phyloP scores from a whole-genome alignment of 139 green algal species.

The Chlorella vulgaris region DNA sequence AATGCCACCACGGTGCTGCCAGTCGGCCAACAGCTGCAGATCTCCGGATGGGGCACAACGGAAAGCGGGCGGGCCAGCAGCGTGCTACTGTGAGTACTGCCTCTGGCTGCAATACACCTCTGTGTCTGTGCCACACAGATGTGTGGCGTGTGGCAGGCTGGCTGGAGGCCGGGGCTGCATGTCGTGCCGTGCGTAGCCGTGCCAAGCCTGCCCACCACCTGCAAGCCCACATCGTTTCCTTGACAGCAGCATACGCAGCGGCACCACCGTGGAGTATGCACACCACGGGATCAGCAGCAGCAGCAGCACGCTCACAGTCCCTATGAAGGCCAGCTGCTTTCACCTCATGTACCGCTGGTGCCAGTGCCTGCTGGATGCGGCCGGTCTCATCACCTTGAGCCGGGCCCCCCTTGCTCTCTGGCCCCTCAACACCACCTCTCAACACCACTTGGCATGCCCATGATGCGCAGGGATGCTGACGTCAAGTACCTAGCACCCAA shows the following conservation, averaged over 20 bases:
- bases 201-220: background rate
- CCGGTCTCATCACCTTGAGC: too few relatives aligned
- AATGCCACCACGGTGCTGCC: background rate
- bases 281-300: too few relatives aligned
- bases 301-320: too few relatives aligned
- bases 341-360: too few relatives aligned
- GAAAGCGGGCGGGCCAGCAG: background rate
- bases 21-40: background rate
- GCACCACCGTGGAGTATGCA: background rate
- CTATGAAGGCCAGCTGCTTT: too few relatives aligned
- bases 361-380: too few relatives aligned
- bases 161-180: too few relatives aligned
- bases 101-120: background rate
- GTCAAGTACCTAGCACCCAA: background rate
- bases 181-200: too few relatives aligned
- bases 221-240: background rate
- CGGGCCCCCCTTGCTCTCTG: background rate
- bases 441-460: background rate
- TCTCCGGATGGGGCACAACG: constrained; percentile 4
- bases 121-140: background rate
- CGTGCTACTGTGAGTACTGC: constrained; percentile 6
- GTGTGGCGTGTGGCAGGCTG: too few relatives aligned
- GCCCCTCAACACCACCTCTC: background rate
- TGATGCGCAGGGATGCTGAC: background rate
- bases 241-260: too few relatives aligned